phyloP scores from a whole-genome alignment of 2,329 filamentous ascomycete genomes.

The Thermoascus crustaceus region DNA sequence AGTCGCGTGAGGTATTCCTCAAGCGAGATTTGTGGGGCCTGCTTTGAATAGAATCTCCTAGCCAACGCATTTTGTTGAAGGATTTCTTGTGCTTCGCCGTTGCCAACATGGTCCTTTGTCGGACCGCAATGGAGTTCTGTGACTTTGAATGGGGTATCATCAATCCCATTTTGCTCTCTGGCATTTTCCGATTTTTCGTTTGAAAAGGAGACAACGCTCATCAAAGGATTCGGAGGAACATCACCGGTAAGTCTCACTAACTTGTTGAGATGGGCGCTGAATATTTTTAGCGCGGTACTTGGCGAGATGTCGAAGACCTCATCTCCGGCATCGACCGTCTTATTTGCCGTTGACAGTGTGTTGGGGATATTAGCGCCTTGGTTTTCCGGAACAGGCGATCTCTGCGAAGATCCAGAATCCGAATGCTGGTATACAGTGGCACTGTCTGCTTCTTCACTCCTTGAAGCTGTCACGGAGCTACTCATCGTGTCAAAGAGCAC shows the following conservation, averaged over 20 bases:
- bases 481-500: constrained; percentile 17
- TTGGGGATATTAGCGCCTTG: constrained; percentile 1
- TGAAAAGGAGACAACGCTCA: constrained; percentile 39
- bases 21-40: constrained; percentile 71
- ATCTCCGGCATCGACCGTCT: constrained; percentile 4
- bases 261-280: constrained; percentile 61
- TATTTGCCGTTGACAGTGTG: neutral
- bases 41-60: constrained; percentile 87
- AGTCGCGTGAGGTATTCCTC: constrained; percentile 79
- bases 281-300: constrained; percentile 66
- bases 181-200: constrained; percentile 38
- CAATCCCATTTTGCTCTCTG: constrained; percentile 15
- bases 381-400: neutral
- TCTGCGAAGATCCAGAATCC: constrained; percentile 11
- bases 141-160: constrained; percentile 16
- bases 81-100: constrained; percentile 62
- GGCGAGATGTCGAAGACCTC: constrained; percentile 61
- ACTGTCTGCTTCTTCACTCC: constrained; percentile 9
- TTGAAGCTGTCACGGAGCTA: constrained; percentile 12
- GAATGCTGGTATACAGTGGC: constrained; percentile 8
- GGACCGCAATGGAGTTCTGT: constrained; percentile 29
- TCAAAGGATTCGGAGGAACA: constrained; percentile 62
- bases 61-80: constrained; percentile 79
- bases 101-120: constrained; percentile 40
- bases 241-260: constrained; percentile 47